Evolutionary conservation across 805 yeast genomes (phyloP).

Genomic region (Zygosaccharomyces lentus): DNA sequence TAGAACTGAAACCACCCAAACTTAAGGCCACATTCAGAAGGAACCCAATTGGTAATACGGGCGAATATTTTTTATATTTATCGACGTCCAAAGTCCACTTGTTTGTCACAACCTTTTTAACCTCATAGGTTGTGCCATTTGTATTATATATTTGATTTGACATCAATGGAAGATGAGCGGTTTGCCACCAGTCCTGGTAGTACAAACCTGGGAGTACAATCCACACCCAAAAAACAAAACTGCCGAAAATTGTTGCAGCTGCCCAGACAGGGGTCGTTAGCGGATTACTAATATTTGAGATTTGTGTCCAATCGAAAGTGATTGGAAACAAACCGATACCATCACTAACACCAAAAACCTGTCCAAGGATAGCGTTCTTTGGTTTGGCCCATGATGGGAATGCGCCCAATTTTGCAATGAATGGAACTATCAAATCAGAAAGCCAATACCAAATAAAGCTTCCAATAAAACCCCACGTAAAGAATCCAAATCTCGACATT

Average conservation of each 20-base stretch:
- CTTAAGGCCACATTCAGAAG: slow-evolving; percentile 58
- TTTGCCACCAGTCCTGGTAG: slow-evolving; percentile 53
- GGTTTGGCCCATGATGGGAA: slow-evolving; percentile 4
- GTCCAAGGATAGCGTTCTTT: slow-evolving; percentile 38
- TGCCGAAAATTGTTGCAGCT: slow-evolving; percentile 41
- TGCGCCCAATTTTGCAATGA: slow-evolving; percentile 53
- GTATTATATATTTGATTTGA: slow-evolving; percentile 49
- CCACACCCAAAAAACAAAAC: slow-evolving; percentile 50
- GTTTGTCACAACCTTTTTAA: slow-evolving; percentile 43
- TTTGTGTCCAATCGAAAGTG: slow-evolving; percentile 59
- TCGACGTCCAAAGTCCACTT: slow-evolving; percentile 42
- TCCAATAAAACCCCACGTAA: slow-evolving; percentile 38
- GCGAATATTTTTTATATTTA: slow-evolving; percentile 56
- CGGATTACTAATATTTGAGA: slow-evolving; percentile 49
- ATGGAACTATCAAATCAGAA: slow-evolving; percentile 54
- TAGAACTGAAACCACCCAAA: slow-evolving; percentile 57
- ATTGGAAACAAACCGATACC: slow-evolving; percentile 66
- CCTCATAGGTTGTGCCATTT: slow-evolving; percentile 47
- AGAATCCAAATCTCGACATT: slow-evolving; percentile 49
- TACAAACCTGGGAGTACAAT: slow-evolving; percentile 51
- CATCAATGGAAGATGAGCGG: slow-evolving; percentile 56
- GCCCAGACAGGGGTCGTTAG: slow-evolving; percentile 57
- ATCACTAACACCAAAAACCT: slow-evolving; percentile 52
- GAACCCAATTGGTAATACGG: slow-evolving; percentile 57
- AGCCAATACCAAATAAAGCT: slow-evolving; percentile 55